Evolutionary conservation across 768 basidiomycete genomes (phyloP).

Genomic region (Cyathus striatus): DNA sequence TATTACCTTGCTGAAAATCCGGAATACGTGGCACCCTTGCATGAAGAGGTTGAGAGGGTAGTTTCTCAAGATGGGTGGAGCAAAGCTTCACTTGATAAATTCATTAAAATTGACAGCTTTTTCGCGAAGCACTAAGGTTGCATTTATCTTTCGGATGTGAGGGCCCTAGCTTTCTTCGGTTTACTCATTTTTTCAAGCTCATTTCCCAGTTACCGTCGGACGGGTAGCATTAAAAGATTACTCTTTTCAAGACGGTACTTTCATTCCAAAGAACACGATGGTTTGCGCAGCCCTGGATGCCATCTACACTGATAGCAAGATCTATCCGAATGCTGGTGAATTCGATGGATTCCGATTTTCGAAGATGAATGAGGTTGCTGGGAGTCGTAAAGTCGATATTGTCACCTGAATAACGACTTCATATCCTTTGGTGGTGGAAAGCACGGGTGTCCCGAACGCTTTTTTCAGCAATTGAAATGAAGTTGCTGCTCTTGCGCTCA

Average conservation of each 20-base stretch:
- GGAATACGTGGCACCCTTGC: conserved; percentile 24
- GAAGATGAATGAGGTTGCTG: too few relatives aligned
- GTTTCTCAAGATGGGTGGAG: conserved; percentile 29
- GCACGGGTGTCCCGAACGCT: too few relatives aligned
- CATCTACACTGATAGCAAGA: conserved; percentile 21
- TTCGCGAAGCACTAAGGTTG: conserved; percentile 28
- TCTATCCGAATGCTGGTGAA: conserved; percentile 24
- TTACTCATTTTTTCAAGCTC: neutral
- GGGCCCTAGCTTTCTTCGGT: neutral
- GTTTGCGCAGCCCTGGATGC: conserved; percentile 21
- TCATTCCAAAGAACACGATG: conserved; percentile 30
- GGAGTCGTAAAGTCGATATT: too few relatives aligned
- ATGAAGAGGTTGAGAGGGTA: conserved; percentile 15
- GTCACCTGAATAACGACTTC: too few relatives aligned
- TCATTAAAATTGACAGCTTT: conserved; percentile 42
- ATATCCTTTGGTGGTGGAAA: too few relatives aligned
- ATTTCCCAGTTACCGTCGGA: conserved; percentile 12
- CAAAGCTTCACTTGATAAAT: conserved; percentile 27
- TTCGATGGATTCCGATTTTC: conserved; percentile 41
- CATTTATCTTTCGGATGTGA: conserved; percentile 6
- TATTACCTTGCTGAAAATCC: conserved; percentile 32
- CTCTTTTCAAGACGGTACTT: conserved; percentile 38
- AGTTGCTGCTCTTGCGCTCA: too few relatives aligned
- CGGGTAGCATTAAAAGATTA: conserved; percentile 31
- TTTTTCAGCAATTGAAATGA: too few relatives aligned